These are phyloP conservation scores for Blastobotrys apis DNA, from an alignment of 1,139 yeast genomes.

Conservation along the genomic window DNA sequence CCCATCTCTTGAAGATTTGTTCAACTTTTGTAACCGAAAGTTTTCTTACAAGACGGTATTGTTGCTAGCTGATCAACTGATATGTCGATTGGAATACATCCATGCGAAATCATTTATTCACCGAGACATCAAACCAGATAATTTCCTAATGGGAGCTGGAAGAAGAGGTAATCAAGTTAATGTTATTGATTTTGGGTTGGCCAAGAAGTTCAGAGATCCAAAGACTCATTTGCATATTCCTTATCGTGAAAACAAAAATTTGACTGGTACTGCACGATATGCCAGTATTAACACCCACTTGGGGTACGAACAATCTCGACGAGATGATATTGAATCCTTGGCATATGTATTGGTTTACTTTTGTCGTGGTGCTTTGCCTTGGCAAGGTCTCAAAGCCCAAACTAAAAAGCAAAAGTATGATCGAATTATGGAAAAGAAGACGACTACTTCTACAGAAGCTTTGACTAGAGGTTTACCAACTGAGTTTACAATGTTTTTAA, in stretches of 20 bases:
- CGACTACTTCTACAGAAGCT: constrained; percentile 86
- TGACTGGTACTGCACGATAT: constrained; percentile 96
- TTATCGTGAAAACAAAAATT: constrained; percentile 77
- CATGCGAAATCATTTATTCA: constrained; percentile 96
- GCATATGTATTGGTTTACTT: constrained; percentile 95
- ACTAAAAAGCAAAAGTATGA: constrained; percentile 97
- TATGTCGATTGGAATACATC: constrained; percentile 90
- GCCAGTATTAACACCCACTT: constrained; percentile 94
- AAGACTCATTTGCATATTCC: constrained; percentile 95
- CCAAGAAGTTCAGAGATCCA: constrained; percentile 93
- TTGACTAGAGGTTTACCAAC: constrained; percentile 88
- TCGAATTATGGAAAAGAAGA: constrained; percentile 92
- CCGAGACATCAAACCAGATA: constrained; percentile 86
- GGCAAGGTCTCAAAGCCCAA: constrained; percentile 98
- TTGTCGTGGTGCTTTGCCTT: constrained; percentile 91
- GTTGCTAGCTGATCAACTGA: constrained; percentile 87
- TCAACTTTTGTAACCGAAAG: constrained; percentile 91
- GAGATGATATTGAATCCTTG: constrained; percentile 93
- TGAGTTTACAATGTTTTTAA: constrained; percentile 84
- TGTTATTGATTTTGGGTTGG: constrained; percentile 95
- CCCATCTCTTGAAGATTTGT: constrained; percentile 90
- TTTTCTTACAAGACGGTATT: constrained; percentile 92
- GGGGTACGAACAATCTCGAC: constrained; percentile 93
- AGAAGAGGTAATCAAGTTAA: constrained; percentile 93
- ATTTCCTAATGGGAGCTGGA: constrained; percentile 95